These are phyloP conservation scores for Echites panduratus DNA, from an alignment of 257 asterid species.

Conservation along the genomic window DNA sequence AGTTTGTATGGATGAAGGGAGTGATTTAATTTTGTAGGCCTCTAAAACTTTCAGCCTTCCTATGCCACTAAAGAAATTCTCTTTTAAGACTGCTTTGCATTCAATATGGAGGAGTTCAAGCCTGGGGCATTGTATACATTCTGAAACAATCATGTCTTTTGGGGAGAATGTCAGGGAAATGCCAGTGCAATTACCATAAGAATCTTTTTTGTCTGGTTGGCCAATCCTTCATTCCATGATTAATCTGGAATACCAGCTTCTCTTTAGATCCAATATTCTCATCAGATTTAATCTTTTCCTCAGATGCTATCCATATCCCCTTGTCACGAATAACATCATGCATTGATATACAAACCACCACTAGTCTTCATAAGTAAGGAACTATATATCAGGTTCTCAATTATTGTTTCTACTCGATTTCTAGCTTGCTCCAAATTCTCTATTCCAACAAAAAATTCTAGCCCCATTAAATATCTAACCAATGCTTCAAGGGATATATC, in stretches of 20 bases:
- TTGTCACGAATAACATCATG: constrained; percentile 13
- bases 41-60: constrained; percentile 10
- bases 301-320: constrained; percentile 9
- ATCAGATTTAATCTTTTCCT: background rate
- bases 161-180: background rate
- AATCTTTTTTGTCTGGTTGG: background rate
- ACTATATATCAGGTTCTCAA: background rate
- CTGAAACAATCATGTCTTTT: background rate
- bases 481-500: constrained; percentile 14
- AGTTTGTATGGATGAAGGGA: background rate
- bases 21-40: background rate
- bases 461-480: constrained; percentile 17
- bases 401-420: background rate
- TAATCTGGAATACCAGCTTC: background rate
- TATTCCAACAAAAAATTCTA: background rate
- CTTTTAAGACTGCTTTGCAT: too few species aligned
- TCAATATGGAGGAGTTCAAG: constrained; percentile 3
- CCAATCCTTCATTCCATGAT: background rate
- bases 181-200: background rate
- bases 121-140: background rate
- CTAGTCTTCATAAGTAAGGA: background rate
- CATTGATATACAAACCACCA: background rate
- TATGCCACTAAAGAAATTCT: background rate
- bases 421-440: background rate
- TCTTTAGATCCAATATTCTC: too few species aligned